Evolutionary conservation across 371 early-diverging fungal species (phyloP), one percentile per base, ranked within the genome.

Genomic region (Rhizopus microsporus): DNA sequence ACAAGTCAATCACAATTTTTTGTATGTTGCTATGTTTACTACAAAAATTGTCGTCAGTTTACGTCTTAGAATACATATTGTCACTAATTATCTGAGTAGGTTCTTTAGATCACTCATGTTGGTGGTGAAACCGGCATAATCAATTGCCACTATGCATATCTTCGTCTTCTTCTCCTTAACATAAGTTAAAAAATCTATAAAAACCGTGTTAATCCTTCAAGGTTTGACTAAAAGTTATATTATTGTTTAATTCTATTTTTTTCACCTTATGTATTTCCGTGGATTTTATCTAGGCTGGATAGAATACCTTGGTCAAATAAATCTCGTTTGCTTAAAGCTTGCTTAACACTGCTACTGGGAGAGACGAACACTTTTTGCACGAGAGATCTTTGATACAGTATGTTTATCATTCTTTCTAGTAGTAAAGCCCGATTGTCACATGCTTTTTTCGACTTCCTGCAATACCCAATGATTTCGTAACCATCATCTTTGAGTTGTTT

Each of bases 41-140:
- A 43, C n/a, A 43, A 23, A 23, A 43, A 43, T 43, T 43, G 4
- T 16, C 4, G 42, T 47, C 46, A 12, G 4, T 43, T 4, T 16
- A 43, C 43, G 4, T 43, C 12, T 43, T 43, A 43, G 43, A 43
- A 43, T n/a, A 43, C 43, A 43, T 43, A 43, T 43, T 16, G 16
- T 43, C 43, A 43, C 43, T 43, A 13, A 0, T 51, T 51, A 51
- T 38, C 2, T 59, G 52, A 46, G 29, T 33, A 53, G 29, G 10
- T 47, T 10, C 37, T 53, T 50, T 29, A 61, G 53, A 55, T 55
- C 56, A 30, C 43, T 37, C 16, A 31, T 32, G 34, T 60, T 54
- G 13, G 60, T 61, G 0, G 61, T 44, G 29, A 61, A 51, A 12
- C 43, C 62, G 34, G 62, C 57, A 32, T 62, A 62, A 40, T 62